These are phyloP conservation scores for Roridomyces roridus DNA, from an alignment of 768 basidiomycete genomes.

Conservation along the genomic window DNA sequence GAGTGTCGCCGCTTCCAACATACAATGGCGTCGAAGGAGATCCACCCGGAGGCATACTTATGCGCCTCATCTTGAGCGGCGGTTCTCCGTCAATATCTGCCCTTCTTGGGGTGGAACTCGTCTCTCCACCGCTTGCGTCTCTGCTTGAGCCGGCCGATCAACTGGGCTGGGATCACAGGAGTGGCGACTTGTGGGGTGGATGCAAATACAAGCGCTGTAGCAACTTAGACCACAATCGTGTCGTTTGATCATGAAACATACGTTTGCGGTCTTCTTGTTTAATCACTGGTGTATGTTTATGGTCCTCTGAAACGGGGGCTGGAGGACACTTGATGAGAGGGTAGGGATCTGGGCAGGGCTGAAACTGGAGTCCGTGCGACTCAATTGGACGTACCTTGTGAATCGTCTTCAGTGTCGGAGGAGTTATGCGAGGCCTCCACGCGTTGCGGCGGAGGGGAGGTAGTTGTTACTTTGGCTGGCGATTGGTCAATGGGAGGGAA, in stretches of 20 bases:
- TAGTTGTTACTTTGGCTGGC: neutral
- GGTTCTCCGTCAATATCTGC: neutral
- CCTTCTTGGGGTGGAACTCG: neutral
- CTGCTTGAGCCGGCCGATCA: neutral
- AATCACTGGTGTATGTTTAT: neutral
- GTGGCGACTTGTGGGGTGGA: neutral
- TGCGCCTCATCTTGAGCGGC: constrained; percentile 17
- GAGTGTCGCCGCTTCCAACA: constrained; percentile 18
- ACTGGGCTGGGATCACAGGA: no score
- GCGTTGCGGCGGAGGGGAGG: neutral
- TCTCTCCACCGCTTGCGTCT: no score
- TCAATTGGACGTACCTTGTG: constrained; percentile 1
- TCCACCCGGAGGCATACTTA: no score
- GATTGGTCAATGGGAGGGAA: neutral
- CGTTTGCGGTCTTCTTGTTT: constrained; percentile 10
- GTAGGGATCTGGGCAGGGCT: neutral
- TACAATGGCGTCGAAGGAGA: constrained; percentile 21
- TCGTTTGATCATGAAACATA: neutral
- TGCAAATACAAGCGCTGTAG: neutral
- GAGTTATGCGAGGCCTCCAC: neutral
- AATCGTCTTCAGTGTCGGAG: constrained; percentile 17
- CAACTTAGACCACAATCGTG: no score
- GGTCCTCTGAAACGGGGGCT: neutral
- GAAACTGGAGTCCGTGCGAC: neutral
- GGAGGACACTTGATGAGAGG: neutral